phyloP scores from a whole-genome alignment of 2,329 filamentous ascomycete genomes.

The Colletotrichum salicis region DNA sequence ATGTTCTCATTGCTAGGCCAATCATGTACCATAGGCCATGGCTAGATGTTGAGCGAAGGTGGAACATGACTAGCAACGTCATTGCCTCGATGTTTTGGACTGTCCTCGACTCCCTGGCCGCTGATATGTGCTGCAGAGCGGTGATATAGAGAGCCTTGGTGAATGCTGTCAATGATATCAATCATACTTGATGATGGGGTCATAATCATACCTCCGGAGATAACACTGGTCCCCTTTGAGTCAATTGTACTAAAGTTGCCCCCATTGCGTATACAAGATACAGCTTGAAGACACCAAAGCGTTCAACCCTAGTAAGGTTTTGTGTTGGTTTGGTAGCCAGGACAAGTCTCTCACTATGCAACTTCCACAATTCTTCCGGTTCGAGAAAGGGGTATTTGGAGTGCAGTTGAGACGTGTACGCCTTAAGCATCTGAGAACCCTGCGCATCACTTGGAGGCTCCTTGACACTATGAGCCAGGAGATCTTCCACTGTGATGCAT shows the following conservation, averaged over 20 bases:
- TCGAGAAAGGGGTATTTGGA: conserved; percentile 62
- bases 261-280: conserved; percentile 64
- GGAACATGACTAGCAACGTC: conserved; percentile 61
- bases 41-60: conserved; percentile 60
- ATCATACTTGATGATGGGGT: not conserved
- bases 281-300: conserved; percentile 61
- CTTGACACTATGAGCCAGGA: conserved; percentile 51
- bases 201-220: conserved; percentile 50
- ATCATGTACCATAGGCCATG: conserved; percentile 66
- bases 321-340: conserved; percentile 47
- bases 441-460: conserved; percentile 58
- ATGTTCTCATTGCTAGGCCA: conserved; percentile 63
- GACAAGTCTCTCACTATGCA: conserved; percentile 52
- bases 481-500: conserved; percentile 50
- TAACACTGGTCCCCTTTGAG: conserved; percentile 50
- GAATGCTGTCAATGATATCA: not conserved
- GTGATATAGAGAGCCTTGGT: conserved; percentile 58
- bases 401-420: conserved; percentile 58
- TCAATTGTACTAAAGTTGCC: conserved; percentile 58
- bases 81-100: conserved; percentile 64
- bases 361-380: conserved; percentile 53
- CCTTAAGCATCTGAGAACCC: conserved; percentile 54
- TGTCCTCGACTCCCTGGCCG: conserved; percentile 58
- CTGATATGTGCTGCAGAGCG: conserved; percentile 59
- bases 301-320: conserved; percentile 35